phyloP scores from a whole-genome alignment of 2,329 filamentous ascomycete genomes.

The Sclerotinia glacialis region DNA sequence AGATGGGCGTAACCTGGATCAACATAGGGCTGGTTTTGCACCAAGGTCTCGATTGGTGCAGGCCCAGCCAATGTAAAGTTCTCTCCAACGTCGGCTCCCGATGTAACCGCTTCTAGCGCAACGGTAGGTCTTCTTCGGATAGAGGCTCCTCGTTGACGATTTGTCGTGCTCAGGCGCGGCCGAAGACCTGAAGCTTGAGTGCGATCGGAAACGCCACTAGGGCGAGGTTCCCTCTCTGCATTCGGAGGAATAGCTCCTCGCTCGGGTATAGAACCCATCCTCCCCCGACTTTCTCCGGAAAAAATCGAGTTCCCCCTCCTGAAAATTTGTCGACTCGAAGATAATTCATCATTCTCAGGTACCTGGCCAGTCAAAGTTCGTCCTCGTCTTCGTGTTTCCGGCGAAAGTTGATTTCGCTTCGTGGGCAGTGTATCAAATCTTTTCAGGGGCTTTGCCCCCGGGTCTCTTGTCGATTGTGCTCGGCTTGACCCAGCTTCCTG shows the following conservation, averaged over 20 bases:
- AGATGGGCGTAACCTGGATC: slow-evolving; percentile 52
- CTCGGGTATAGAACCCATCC: slow-evolving; percentile 17
- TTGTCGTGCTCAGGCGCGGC: slow-evolving; percentile 11
- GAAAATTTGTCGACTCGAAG: slow-evolving; percentile 5
- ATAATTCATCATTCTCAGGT: background rate
- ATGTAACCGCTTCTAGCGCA: slow-evolving; percentile 15
- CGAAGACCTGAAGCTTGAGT: slow-evolving; percentile 19
- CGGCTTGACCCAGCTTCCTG: background rate
- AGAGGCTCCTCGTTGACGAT: slow-evolving; percentile 19
- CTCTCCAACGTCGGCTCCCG: slow-evolving; percentile 18
- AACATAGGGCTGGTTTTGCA: slow-evolving; percentile 46
- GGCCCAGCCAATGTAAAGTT: slow-evolving; percentile 38
- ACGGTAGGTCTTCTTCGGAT: slow-evolving; percentile 19
- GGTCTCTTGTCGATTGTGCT: background rate
- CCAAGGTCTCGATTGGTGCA: slow-evolving; percentile 29
- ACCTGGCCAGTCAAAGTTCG: slow-evolving; percentile 16
- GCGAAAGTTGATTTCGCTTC: slow-evolving; percentile 6
- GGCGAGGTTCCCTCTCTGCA: slow-evolving; percentile 1
- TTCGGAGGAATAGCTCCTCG: slow-evolving; percentile 11
- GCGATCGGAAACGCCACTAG: slow-evolving; percentile 4
- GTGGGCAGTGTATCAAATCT: slow-evolving; percentile 20
- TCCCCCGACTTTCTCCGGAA: background rate
- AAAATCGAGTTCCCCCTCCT: slow-evolving; percentile 16
- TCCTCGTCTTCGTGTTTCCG: slow-evolving; percentile 14
- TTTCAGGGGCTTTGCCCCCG: slow-evolving; percentile 6